These are phyloP conservation scores for Metschnikowia picachoensis DNA, from an alignment of 805 yeast genomes.

Conservation along the genomic window DNA sequence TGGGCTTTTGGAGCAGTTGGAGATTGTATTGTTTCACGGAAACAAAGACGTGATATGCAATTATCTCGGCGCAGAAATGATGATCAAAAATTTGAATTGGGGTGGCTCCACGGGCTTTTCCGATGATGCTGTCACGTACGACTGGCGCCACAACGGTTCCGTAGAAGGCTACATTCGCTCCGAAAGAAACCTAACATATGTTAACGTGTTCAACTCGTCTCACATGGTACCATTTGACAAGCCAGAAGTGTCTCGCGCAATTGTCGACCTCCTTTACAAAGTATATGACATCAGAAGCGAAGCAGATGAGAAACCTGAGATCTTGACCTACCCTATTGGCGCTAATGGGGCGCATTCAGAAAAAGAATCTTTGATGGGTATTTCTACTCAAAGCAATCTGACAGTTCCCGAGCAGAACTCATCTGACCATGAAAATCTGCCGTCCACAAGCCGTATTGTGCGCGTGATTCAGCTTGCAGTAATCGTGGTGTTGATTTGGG, in stretches of 20 bases:
- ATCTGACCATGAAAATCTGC: neutral
- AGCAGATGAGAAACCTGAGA: constrained; percentile 15
- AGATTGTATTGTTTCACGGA: constrained; percentile 78
- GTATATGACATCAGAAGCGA: constrained; percentile 14
- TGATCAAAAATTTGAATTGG: constrained; percentile 64
- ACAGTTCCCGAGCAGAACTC: neutral
- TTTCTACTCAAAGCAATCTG: neutral
- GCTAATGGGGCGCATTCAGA: too few relatives aligned
- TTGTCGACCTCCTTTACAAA: constrained; percentile 50
- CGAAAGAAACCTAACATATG: constrained; percentile 73
- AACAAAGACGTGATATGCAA: constrained; percentile 89
- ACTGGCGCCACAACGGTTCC: constrained; percentile 44
- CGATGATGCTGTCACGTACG: constrained; percentile 24
- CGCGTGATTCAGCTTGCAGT: constrained; percentile 40
- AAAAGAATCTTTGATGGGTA: neutral
- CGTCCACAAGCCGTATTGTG: constrained; percentile 24
- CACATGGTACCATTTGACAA: constrained; percentile 93
- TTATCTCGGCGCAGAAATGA: constrained; percentile 63
- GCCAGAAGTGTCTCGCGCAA: constrained; percentile 64
- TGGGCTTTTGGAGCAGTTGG: constrained; percentile 50
- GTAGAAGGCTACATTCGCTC: constrained; percentile 37
- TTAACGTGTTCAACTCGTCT: constrained; percentile 69
- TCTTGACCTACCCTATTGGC: constrained; percentile 9
- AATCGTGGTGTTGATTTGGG: constrained; percentile 37
- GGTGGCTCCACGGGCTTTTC: constrained; percentile 47